Percentiles rank a stretch among this genome's conserved stretches.
phyloP scores from a whole-genome alignment of 148 eudicot genomes.

The Vaccinium vitisidaea region DNA sequence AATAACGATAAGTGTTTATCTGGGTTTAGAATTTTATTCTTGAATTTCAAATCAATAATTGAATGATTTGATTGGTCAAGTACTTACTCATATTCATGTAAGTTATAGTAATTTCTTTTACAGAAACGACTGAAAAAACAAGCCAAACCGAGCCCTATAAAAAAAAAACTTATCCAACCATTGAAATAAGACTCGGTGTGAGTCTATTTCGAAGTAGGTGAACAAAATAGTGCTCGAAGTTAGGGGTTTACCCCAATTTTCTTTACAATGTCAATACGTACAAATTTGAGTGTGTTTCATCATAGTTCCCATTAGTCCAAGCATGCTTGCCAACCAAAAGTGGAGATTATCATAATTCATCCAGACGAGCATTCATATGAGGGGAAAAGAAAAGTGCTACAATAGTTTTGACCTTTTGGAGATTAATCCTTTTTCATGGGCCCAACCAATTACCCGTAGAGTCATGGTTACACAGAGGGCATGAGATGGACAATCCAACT shows the following conservation, averaged over 20 bases:
- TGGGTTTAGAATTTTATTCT: not conserved
- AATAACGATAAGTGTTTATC: not conserved
- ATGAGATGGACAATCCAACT: constrained; percentile 24
- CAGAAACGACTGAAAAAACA: not conserved
- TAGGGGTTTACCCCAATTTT: not conserved
- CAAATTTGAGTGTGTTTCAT: not conserved
- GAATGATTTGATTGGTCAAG: not conserved
- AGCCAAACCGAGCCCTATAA: not conserved
- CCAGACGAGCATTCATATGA: not conserved
- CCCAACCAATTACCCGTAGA: constrained; percentile 17
- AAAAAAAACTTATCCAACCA: not conserved
- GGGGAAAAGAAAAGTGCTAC: not conserved
- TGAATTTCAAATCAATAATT: not conserved
- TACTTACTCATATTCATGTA: not conserved
- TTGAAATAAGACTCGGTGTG: not conserved
- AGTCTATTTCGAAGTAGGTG: not conserved
- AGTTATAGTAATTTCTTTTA: not conserved
- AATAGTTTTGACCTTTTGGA: not conserved
- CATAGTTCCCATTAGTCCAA: not conserved
- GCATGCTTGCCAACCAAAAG: constrained; percentile 3
- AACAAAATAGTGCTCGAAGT: not conserved
- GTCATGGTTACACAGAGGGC: constrained; percentile 20
- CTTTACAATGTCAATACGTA: not conserved
- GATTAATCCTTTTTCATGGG: constrained; percentile 9
- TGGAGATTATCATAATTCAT: not conserved